Evolutionary conservation across 371 early-diverging fungal species (phyloP).

Genomic region (Syncephalastrum contaminatum): DNA sequence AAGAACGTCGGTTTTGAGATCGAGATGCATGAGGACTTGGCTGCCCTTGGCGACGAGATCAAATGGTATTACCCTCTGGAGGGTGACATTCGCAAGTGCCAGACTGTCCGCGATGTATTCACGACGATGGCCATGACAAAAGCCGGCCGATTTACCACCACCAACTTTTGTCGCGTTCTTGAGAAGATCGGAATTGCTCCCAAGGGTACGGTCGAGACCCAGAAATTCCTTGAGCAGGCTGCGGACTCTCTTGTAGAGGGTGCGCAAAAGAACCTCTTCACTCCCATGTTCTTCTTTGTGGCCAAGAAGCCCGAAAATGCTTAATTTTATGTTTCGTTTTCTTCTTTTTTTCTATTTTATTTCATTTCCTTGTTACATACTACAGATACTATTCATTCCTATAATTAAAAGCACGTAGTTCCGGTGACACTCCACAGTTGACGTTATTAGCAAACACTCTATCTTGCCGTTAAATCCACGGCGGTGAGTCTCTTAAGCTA

Average conservation of each 20-base stretch:
- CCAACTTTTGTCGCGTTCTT: conserved; percentile 64
- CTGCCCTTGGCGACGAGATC: conserved; percentile 60
- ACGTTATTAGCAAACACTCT: too few species aligned
- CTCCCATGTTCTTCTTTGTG: conserved; percentile 93
- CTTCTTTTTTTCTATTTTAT: conserved; percentile 2
- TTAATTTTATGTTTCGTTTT: neutral
- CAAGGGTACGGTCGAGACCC: conserved; percentile 78
- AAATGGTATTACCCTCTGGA: conserved; percentile 86
- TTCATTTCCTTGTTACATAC: too few species aligned
- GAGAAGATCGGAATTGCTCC: conserved; percentile 84
- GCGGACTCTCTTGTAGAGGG: conserved; percentile 80
- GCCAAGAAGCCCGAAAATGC: conserved; percentile 74
- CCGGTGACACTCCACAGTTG: too few species aligned
- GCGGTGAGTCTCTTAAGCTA: too few species aligned
- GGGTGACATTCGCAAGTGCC: conserved; percentile 56
- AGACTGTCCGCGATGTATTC: conserved; percentile 59
- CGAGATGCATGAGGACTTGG: conserved; percentile 66
- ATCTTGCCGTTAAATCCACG: too few species aligned
- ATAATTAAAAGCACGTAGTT: too few species aligned
- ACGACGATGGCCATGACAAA: conserved; percentile 55
- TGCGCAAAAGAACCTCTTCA: conserved; percentile 76
- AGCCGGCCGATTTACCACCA: conserved; percentile 61
- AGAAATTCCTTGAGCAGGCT: conserved; percentile 75
- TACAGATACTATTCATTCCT: too few species aligned
- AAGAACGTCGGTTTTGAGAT: conserved; percentile 87